Conservation (phyloP, 1,284 basidiomycete species). For the Trametes sp. region DNA sequence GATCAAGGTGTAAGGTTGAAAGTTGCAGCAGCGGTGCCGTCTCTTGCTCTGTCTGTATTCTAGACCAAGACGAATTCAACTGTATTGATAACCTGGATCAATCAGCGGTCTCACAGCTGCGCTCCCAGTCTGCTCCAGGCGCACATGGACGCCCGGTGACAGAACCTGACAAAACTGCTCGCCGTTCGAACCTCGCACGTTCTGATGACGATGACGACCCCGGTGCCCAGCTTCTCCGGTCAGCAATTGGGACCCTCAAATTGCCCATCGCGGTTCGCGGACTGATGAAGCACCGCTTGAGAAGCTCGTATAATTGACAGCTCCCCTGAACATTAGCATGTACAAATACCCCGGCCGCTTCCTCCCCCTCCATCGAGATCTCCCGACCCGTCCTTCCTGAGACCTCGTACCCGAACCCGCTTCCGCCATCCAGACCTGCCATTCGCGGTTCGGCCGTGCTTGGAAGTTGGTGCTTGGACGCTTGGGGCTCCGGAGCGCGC, state of each 20-base stretch:
- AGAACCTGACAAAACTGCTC: too few species aligned
- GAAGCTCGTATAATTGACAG: conserved; percentile 7
- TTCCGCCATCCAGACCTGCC: not conserved
- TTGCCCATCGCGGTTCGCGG: not conserved
- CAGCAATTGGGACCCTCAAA: not conserved
- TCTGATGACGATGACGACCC: not conserved
- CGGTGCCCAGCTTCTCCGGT: not conserved
- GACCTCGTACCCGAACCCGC: not conserved
- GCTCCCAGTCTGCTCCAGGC: not conserved
- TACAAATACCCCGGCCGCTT: not conserved
- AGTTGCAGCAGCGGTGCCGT: not conserved
- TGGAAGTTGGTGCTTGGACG: not conserved
- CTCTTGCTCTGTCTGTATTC: conserved; percentile 5
- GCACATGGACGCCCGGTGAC: not conserved
- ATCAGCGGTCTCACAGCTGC: not conserved
- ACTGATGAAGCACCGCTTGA: conserved; percentile 16
- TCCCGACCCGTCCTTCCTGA: too few species aligned
- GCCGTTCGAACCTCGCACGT: not conserved
- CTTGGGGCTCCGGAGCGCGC: not conserved
- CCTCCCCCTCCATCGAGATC: too few species aligned
- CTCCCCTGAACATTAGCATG: conserved; percentile 1
- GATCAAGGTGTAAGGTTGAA: conserved; percentile 1
- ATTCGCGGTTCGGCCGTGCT: conserved; percentile 4
- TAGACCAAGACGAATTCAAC: conserved; percentile 1
- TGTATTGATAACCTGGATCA: not conserved